Base-by-base conservation (phyloP, 1,284 basidiomycete species). In the Pseudozyma hubeiensis region DNA sequence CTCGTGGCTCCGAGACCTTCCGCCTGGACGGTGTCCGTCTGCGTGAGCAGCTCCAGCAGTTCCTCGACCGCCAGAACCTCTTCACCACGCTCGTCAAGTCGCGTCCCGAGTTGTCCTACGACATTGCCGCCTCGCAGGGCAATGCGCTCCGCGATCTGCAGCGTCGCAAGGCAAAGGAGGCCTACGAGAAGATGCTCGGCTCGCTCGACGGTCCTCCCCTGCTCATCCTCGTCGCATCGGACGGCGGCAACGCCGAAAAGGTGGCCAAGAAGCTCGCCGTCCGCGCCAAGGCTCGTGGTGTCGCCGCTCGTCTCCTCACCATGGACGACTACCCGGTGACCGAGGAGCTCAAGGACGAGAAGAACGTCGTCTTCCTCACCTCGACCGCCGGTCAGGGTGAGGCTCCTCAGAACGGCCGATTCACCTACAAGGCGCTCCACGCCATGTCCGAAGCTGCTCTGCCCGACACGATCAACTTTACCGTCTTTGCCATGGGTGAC, bases 381-480 rank as follows among this genome's bases (percentile, higher is more conserved):
- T 96, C 93, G 37, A 93, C 92, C n/a, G 96, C 97, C n/a, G 97
- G 96, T 30, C 97, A 99, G 86, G 96, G 97, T 65, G 96, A 99
- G 86, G 90, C 94, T 49, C 97, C 96, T 29, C 95, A 98, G 87
- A 99, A 99, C 85, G 96, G 92, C 41, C 89, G 97, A 48, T 90
- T 90, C 64, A 91, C 95, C 84, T 91, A 91, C 88, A 99, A 97
- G 87, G 89, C 92, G 3, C 91, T 81, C 49, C 73, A 71, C 53
- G 90, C 90, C 50, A 88, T 87, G 55, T 37, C 64, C 16, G 48
- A 41, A 17, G 56, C 59, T 31, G 33, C 63, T 7, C 34, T 79
- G 2, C 65, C 64, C 44, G 80, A 77, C 52, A 63, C 76, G 41
- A 52, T 75, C 61, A 77, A 78, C 63, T 83, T 68, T 53, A 86